phyloP scores from a whole-genome alignment of 2,329 filamentous ascomycete species.

The Lasiodiplodia hormozganensis region DNA sequence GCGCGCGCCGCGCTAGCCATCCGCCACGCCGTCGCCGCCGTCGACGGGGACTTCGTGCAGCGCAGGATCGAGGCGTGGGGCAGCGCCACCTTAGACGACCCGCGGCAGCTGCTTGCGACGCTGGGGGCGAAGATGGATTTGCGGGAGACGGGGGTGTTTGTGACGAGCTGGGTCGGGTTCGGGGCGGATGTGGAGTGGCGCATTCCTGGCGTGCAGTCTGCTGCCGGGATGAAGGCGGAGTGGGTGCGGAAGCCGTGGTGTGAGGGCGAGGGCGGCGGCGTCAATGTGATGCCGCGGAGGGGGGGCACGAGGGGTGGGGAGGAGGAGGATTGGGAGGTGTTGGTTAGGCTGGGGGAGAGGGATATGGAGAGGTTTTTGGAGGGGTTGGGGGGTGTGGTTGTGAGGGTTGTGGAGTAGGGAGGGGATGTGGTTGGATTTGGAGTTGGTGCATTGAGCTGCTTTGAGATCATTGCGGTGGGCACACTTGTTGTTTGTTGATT shows the following conservation, averaged over 20 bases:
- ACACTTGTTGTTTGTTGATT: too few species aligned
- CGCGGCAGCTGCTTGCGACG: background rate
- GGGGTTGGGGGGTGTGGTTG: background rate
- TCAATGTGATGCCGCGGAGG: slow-evolving; percentile 4
- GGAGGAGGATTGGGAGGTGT: slow-evolving; percentile 9
- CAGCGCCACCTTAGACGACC: background rate
- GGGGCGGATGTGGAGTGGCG: slow-evolving; percentile 1
- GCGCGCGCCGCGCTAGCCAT: background rate
- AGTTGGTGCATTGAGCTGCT: too few species aligned
- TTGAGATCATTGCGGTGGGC: too few species aligned
- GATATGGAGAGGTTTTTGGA: slow-evolving; percentile 11
- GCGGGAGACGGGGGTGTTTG: background rate
- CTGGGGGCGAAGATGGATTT: background rate
- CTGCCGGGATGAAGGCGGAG: background rate
- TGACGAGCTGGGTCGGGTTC: slow-evolving; percentile 2
- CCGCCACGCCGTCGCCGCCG: background rate
- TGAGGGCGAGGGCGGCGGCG: slow-evolving; percentile 14
- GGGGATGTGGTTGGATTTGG: too few species aligned
- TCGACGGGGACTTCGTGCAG: background rate
- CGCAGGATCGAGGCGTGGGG: background rate
- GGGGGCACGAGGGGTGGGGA: background rate
- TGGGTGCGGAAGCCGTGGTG: slow-evolving; percentile 18
- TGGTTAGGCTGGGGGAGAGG: background rate
- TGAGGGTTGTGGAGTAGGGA: background rate
- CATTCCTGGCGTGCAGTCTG: background rate